Conservation (phyloP, 2,329 filamentous ascomycete genomes). For the Aspergillus persii region DNA sequence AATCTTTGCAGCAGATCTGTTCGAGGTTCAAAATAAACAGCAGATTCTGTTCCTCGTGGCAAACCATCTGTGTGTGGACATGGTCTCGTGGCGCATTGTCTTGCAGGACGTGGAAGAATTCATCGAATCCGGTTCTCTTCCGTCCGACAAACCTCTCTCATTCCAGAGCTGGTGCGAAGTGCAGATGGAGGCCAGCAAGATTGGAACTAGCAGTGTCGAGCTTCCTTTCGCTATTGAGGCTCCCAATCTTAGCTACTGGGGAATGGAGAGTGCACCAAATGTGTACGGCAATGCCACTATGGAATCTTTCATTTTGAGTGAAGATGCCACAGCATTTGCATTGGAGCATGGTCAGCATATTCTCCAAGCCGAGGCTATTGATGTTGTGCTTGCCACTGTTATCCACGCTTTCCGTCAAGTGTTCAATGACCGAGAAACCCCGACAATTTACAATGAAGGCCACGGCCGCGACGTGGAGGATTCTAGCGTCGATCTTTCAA, state of each 20-base stretch:
- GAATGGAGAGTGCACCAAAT: slow-evolving; percentile 31
- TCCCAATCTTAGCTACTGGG: slow-evolving; percentile 38
- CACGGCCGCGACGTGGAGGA: slow-evolving; percentile 50
- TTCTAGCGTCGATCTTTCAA: slow-evolving; percentile 44
- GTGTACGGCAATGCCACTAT: slow-evolving; percentile 35
- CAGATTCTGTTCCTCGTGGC: slow-evolving; percentile 20
- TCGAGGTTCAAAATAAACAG: slow-evolving; percentile 7
- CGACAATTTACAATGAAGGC: slow-evolving; percentile 51
- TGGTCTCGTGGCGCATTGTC: slow-evolving; percentile 33
- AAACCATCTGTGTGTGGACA: slow-evolving; percentile 22
- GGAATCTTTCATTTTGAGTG: slow-evolving; percentile 34
- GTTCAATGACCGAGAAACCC: slow-evolving; percentile 43
- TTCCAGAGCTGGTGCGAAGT: slow-evolving; percentile 41
- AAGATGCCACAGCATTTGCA: slow-evolving; percentile 31
- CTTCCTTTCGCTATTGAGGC: slow-evolving; percentile 30
- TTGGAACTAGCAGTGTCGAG: slow-evolving; percentile 8
- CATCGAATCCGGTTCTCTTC: slow-evolving; percentile 31
- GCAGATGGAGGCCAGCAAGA: slow-evolving; percentile 29
- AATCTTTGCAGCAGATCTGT: slow-evolving; percentile 20
- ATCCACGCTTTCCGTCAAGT: slow-evolving; percentile 44
- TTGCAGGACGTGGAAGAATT: slow-evolving; percentile 37
- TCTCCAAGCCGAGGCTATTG: slow-evolving; percentile 38
- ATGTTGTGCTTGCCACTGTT: slow-evolving; percentile 37
- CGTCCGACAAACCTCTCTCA: slow-evolving; percentile 34
- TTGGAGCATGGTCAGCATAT: slow-evolving; percentile 32